These are phyloP conservation scores for Boletellus emodensis DNA, from an alignment of 768 basidiomycete genomes.

Conservation along the genomic window DNA sequence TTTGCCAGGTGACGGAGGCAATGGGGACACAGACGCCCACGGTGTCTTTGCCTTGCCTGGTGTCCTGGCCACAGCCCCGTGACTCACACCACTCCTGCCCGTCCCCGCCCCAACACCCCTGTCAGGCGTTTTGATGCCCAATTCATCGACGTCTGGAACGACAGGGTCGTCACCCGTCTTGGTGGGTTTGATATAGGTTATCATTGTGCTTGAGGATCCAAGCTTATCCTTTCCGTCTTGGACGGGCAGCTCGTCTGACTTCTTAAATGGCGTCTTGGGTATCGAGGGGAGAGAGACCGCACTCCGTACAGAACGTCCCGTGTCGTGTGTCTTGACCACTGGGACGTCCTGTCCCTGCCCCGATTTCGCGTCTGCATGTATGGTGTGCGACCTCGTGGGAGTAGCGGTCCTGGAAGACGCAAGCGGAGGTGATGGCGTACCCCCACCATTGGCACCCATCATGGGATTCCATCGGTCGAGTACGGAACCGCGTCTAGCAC, in stretches of 20 bases:
- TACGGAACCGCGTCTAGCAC: constrained; percentile 43
- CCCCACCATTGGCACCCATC: constrained; percentile 25
- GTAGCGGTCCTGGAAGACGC: constrained; percentile 38
- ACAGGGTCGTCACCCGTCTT: constrained; percentile 45
- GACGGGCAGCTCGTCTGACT: constrained; percentile 15
- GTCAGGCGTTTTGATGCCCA: constrained; percentile 39
- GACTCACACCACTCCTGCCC: constrained; percentile 10
- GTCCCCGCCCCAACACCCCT: constrained; percentile 37
- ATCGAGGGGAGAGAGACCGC: constrained; percentile 39
- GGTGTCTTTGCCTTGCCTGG: constrained; percentile 21
- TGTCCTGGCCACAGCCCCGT: constrained; percentile 17
- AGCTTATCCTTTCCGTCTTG: constrained; percentile 38
- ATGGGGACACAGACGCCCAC: constrained; percentile 17
- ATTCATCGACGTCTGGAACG: constrained; percentile 34
- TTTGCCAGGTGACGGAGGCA: constrained; percentile 50
- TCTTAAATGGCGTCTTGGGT: constrained; percentile 28
- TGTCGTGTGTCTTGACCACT: constrained; percentile 31
- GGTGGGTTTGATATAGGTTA: constrained; percentile 54
- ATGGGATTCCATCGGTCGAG: constrained; percentile 68
- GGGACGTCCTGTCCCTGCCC: constrained; percentile 19
- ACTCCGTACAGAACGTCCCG: constrained; percentile 35
- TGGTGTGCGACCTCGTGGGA: constrained; percentile 38
- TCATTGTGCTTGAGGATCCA: constrained; percentile 74
- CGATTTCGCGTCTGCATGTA: constrained; percentile 28
- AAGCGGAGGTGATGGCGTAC: constrained; percentile 36